Evolutionary conservation across 2,329 filamentous ascomycete species (phyloP), one percentile per base, ranked within the genome.

Genomic region (Aspergillus flavus): DNA sequence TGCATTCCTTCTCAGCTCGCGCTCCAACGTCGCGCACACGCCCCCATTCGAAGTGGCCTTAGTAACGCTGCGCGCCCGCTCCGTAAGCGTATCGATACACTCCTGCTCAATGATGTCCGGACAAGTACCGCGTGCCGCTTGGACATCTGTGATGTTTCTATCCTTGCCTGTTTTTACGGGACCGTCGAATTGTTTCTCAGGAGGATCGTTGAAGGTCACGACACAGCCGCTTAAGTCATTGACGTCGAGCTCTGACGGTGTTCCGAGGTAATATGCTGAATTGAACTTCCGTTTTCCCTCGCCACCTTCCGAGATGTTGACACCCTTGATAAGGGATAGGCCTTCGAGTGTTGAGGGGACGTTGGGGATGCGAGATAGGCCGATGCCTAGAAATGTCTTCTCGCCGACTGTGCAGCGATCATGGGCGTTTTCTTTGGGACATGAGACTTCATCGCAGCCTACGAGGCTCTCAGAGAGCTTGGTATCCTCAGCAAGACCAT

Each of bases 191-290:
- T 46, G 53, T 6, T 53, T 61, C 5, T 60, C 45, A 1, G 66
- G 64, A 3, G 62, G 43, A 28, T 68, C 56, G 48, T 69, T 61
- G 55, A 68, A 68, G 48, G 65, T n/a, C 4, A 68, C 63, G 6
- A 64, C 66, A n/a, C 67, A 69, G 14, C 67, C 67, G 12, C 45
- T 30, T 12, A 69, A 34, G 19, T 58, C 34, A 7, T 39, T 39
- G 2, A 52, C 48, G 1, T 65, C 41, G 4, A 65, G 23, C 6
- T 48, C 34, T 1, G 61, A 46, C 4, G 66, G 67, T 0, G 59
- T 64, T 4, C 63, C 66, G 7, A 69, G 55, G 39, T 68, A 69
- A 34, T 68, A 69, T 5, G 64, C 58, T 2, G 66, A 68, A 4
- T 57, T 61, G 45, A 66, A 68, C 1, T 60, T 48, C 30, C 60